Percentiles rank a stretch among this genome's conserved stretches.
Conservation (phyloP, 768 basidiomycete species). For the Gymnopilus junonius region DNA sequence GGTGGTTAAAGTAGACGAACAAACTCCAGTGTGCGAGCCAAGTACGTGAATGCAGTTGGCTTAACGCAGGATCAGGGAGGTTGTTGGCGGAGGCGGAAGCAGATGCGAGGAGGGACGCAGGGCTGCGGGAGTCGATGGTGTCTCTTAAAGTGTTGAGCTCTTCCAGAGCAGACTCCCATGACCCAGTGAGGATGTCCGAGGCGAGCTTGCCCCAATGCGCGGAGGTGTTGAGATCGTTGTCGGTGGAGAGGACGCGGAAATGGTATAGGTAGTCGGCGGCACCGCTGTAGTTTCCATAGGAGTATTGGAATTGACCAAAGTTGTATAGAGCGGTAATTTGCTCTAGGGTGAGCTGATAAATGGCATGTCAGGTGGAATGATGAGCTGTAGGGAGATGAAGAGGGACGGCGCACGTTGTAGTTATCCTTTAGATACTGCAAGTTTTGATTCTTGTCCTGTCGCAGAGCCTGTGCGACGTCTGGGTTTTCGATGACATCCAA, state of each 20-base stretch:
- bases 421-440: conserved; percentile 92
- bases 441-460: conserved; percentile 98
- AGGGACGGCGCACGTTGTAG: conserved; percentile 66
- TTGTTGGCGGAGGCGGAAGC: conserved; percentile 31
- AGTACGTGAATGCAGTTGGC: conserved; percentile 91
- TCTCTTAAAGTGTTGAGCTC: conserved; percentile 97
- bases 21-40: conserved; percentile 99
- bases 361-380: neutral
- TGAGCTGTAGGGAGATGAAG: neutral
- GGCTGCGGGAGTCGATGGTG: conserved; percentile 79
- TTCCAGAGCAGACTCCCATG: conserved; percentile 94
- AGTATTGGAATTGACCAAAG: conserved; percentile 98
- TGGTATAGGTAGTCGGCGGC: conserved; percentile 99
- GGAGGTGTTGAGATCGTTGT: conserved; percentile 90
- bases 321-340: conserved; percentile 97
- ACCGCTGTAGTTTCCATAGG: conserved; percentile 96
- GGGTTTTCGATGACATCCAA: conserved; percentile 96
- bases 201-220: conserved; percentile 99
- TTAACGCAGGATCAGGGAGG: conserved; percentile 70
- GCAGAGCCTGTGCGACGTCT: conserved; percentile 91
- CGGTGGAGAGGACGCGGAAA: conserved; percentile 96
- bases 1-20: conserved; percentile 98
- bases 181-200: conserved; percentile 92
- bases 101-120: conserved; percentile 50
- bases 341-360: conserved; percentile 83